A percentile compares a stretch with the other conserved stretches of the same genome.
Conservation (phyloP, 768 basidiomycete species). For the Russula dissimulans region DNA sequence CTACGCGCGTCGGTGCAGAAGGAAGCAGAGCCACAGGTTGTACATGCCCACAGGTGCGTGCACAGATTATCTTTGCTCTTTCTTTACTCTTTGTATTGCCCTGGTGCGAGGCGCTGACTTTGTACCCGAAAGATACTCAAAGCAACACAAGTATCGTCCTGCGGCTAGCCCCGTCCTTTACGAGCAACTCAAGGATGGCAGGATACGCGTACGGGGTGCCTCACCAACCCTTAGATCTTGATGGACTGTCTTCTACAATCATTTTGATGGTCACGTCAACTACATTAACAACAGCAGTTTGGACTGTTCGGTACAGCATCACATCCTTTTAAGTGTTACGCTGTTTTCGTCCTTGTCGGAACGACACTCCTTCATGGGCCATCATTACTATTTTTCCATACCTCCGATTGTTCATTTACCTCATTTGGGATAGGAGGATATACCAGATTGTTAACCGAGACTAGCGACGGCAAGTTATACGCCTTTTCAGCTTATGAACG, state of each 20-base stretch:
- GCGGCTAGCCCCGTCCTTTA: slow-evolving; percentile 81
- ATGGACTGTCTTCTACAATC: neutral
- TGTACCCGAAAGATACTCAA: slow-evolving; percentile 53
- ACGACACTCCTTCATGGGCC: neutral
- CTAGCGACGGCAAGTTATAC: neutral
- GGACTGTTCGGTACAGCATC: neutral
- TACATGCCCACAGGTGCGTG: slow-evolving; percentile 57
- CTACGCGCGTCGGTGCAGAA: slow-evolving; percentile 17
- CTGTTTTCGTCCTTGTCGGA: neutral
- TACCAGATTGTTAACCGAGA: neutral
- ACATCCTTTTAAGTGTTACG: neutral
- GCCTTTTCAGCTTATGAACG: neutral
- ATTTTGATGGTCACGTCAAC: neutral
- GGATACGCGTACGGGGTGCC: slow-evolving; percentile 62
- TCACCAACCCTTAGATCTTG: slow-evolving; percentile 26
- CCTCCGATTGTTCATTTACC: neutral
- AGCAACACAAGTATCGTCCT: slow-evolving; percentile 72
- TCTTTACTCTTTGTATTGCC: neutral
- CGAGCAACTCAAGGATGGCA: slow-evolving; percentile 64
- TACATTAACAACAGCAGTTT: neutral
- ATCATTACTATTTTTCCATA: neutral
- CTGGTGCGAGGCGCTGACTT: neutral
- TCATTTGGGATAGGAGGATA: neutral
- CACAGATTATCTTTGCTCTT: neutral
- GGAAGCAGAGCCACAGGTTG: slow-evolving; percentile 33